phyloP scores from a whole-genome alignment of 176 grass and related monocot genomes.

The Puya raimondii region DNA sequence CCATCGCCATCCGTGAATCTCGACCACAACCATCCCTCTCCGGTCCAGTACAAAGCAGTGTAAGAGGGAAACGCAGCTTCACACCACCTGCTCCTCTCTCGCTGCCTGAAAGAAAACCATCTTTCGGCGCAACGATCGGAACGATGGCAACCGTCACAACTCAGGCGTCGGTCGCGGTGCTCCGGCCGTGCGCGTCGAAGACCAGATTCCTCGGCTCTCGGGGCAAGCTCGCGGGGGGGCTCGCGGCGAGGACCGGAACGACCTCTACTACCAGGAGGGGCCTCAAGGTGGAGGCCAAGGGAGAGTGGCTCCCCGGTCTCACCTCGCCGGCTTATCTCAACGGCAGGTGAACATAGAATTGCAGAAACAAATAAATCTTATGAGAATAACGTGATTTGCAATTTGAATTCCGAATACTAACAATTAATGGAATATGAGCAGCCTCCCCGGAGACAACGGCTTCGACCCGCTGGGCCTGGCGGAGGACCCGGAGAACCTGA shows the following conservation, averaged over 20 bases:
- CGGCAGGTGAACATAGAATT: slow-evolving; percentile 33
- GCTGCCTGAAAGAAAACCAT: neutral
- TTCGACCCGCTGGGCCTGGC: slow-evolving; percentile 75
- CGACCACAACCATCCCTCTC: slow-evolving; percentile 23
- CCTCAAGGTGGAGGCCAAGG: slow-evolving; percentile 65
- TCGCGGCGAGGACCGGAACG: slow-evolving; percentile 1
- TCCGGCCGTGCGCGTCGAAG: slow-evolving; percentile 35
- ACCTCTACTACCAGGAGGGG: slow-evolving; percentile 13
- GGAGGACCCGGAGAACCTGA: slow-evolving; percentile 83
- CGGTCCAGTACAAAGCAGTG: slow-evolving; percentile 43
- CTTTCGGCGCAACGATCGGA: neutral
- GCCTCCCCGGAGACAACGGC: slow-evolving; percentile 57
- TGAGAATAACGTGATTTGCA: neutral
- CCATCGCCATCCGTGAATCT: neutral
- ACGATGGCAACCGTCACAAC: slow-evolving; percentile 51
- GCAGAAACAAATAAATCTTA: neutral
- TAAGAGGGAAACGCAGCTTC: neutral
- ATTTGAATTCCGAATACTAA: neutral
- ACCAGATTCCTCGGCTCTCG: slow-evolving; percentile 31
- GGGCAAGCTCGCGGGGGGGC: slow-evolving; percentile 6
- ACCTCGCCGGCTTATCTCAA: slow-evolving; percentile 56
- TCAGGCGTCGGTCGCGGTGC: slow-evolving; percentile 36
- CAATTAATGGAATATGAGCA: slow-evolving; percentile 12
- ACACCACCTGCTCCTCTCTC: slow-evolving; percentile 17
- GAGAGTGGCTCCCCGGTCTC: slow-evolving; percentile 80